Conservation (phyloP, 1,284 basidiomycete genomes). For the Puccinia triticina region DNA sequence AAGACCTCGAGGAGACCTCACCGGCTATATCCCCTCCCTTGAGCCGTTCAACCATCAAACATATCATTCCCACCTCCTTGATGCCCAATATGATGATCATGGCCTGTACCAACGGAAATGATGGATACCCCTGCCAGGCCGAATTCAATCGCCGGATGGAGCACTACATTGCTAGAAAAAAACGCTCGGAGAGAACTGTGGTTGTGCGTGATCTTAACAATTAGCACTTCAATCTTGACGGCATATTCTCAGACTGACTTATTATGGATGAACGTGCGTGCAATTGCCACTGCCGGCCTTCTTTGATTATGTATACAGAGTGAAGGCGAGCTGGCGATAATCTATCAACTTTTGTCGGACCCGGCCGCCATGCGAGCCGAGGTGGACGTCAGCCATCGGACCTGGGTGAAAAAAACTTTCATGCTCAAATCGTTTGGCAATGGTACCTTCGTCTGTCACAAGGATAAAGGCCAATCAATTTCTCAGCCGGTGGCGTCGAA, state of each 20-base stretch:
- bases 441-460: conserved; percentile 50
- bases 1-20: background rate
- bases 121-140: conserved; percentile 42
- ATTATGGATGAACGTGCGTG: too few species aligned
- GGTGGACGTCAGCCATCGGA: conserved; percentile 45
- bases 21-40: background rate
- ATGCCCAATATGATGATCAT: conserved; percentile 26
- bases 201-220: conserved; percentile 35
- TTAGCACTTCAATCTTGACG: background rate
- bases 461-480: conserved; percentile 42
- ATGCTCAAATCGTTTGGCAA: conserved; percentile 16
- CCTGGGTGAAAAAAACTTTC: conserved; percentile 50
- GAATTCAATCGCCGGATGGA: conserved; percentile 50
- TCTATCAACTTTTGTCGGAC: conserved; percentile 43
- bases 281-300: background rate
- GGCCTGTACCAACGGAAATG: conserved; percentile 48
- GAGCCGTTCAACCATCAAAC: background rate
- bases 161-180: conserved; percentile 41
- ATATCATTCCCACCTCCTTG: background rate
- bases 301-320: conserved; percentile 32
- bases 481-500: conserved; percentile 42
- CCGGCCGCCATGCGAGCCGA: conserved; percentile 48
- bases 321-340: conserved; percentile 41
- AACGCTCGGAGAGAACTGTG: conserved; percentile 49
- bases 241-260: background rate